Percentiles rank a stretch among this genome's conserved stretches.
Conservation (phyloP, 2,329 filamentous ascomycete species). For the Talaromyces sp. region DNA sequence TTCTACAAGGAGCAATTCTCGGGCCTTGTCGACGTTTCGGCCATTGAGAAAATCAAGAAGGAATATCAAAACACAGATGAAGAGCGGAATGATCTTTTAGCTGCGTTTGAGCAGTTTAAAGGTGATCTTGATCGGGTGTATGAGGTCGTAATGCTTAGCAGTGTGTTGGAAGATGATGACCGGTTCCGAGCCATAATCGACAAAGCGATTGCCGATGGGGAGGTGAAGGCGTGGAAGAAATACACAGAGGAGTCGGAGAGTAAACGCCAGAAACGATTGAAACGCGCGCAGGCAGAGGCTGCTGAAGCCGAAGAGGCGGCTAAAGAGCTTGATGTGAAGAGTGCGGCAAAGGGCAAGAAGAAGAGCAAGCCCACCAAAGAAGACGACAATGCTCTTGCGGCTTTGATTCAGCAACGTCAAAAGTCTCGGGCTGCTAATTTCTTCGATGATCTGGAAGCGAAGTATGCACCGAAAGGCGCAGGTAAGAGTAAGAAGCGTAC, state of each 20-base stretch:
- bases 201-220: conserved; percentile 68
- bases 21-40: conserved; percentile 70
- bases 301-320: conserved; percentile 72
- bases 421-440: conserved; percentile 62
- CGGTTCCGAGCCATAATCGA: conserved; percentile 80
- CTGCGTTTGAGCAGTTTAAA: conserved; percentile 69
- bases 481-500: conserved; percentile 47
- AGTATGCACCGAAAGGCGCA: conserved; percentile 58
- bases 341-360: conserved; percentile 51
- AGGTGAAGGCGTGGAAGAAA: conserved; percentile 64
- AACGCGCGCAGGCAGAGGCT: conserved; percentile 65
- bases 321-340: conserved; percentile 71
- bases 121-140: conserved; percentile 79
- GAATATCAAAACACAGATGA: conserved; percentile 85
- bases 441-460: conserved; percentile 72
- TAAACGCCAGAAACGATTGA: conserved; percentile 59
- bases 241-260: conserved; percentile 74
- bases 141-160: conserved; percentile 80
- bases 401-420: conserved; percentile 71
- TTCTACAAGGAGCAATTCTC: conserved; percentile 85
- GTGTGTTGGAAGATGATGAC: conserved; percentile 79
- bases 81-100: conserved; percentile 74
- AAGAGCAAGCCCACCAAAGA: conserved; percentile 50
- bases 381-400: conserved; percentile 57
- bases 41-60: conserved; percentile 71